These are phyloP conservation scores for Davidsoniella virescens DNA, from an alignment of 2,329 filamentous ascomycete species.

Conservation along the genomic window DNA sequence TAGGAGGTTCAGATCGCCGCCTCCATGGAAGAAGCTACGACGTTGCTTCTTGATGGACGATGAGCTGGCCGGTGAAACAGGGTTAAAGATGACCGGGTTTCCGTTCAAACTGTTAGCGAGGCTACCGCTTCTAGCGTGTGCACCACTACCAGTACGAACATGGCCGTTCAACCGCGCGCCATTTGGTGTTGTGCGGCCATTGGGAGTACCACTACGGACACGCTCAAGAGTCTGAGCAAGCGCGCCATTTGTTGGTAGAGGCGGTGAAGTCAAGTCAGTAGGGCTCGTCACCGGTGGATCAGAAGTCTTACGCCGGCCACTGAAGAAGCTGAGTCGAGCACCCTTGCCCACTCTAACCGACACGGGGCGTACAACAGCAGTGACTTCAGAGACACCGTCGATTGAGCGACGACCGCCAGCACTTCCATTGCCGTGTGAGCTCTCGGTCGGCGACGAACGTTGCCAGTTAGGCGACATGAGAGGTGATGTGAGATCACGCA, in stretches of 20 bases:
- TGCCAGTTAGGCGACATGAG: constrained; percentile 15
- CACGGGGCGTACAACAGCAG: constrained; percentile 10
- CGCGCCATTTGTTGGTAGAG: background rate
- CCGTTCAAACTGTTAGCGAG: constrained; percentile 10
- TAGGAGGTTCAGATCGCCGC: background rate
- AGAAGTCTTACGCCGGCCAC: constrained; percentile 31
- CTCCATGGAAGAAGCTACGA: constrained; percentile 11
- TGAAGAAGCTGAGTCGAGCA: constrained; percentile 40
- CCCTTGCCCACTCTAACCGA: constrained; percentile 24
- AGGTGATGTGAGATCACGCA: constrained; percentile 34
- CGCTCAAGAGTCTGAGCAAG: constrained; percentile 8
- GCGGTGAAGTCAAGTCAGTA: background rate
- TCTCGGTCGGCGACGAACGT: constrained; percentile 10
- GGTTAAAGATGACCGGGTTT: constrained; percentile 8
- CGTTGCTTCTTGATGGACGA: constrained; percentile 10
- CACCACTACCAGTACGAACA: background rate
- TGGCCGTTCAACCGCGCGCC: background rate
- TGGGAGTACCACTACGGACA: constrained; percentile 5
- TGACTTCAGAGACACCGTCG: constrained; percentile 7
- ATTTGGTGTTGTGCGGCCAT: constrained; percentile 2
- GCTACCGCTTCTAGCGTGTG: constrained; percentile 8
- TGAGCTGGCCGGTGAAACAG: background rate
- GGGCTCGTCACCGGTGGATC: constrained; percentile 3
- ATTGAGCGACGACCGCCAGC: background rate
- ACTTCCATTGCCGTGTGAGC: background rate